Percentiles rank a stretch among this genome's conserved stretches.
These are phyloP conservation scores for Botrytis aclada DNA, from an alignment of 2,329 filamentous ascomycete species.

Conservation along the genomic window DNA sequence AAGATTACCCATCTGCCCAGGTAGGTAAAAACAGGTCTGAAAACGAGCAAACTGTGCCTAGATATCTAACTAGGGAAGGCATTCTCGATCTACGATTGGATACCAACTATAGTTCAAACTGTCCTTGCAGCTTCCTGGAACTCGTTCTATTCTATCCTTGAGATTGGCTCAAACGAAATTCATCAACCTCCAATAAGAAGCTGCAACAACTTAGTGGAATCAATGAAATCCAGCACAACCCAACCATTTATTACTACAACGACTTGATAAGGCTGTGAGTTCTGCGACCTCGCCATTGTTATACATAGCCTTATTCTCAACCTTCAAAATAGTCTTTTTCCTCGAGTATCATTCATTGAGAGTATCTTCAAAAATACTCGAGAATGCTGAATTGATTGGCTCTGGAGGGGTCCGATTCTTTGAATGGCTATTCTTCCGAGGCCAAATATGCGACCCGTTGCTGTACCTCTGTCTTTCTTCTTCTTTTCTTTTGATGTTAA, in stretches of 20 bases:
- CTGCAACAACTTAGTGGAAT: conserved; percentile 10
- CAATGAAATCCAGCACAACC: conserved; percentile 4
- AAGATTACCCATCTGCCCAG: not conserved
- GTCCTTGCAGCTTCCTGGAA: conserved; percentile 17
- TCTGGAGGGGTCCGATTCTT: not conserved
- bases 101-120: conserved; percentile 18
- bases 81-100: conserved; percentile 21
- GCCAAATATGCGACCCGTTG: conserved; percentile 17
- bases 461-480: conserved; percentile 3
- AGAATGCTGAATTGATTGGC: conserved; percentile 13
- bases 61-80: conserved; percentile 19
- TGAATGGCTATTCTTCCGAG: conserved; percentile 7
- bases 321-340: not conserved
- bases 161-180: conserved; percentile 21
- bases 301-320: conserved; percentile 25
- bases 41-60: too few species aligned
- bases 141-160: not conserved
- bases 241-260: conserved; percentile 26
- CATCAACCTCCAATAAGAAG: conserved; percentile 22
- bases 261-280: conserved; percentile 27
- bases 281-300: conserved; percentile 13
- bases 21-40: not conserved
- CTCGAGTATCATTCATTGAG: not conserved
- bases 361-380: not conserved
- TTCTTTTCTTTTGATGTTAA: conserved; percentile 14